Conservation (phyloP, 352 stramenopile genomes). For the Pythium scleroteichum region DNA sequence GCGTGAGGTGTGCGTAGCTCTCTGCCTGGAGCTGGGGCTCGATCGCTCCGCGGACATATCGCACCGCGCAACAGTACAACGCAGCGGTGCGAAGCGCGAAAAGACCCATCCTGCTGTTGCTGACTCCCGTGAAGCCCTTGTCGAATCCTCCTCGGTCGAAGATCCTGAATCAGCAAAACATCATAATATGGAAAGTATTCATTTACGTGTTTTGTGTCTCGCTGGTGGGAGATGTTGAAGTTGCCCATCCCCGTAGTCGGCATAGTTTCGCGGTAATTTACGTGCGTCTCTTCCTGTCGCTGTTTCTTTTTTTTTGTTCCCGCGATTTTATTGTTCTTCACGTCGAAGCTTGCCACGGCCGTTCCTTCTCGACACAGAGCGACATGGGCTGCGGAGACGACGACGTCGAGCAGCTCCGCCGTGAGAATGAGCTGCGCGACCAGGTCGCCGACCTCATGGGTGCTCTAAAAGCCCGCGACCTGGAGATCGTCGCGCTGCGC, state of each 20-base stretch:
- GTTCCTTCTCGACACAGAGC: not conserved
- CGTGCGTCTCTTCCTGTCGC: constrained; percentile 13
- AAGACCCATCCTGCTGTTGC: not conserved
- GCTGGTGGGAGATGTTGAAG: not conserved
- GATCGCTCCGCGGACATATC: not conserved
- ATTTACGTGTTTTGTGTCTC: not conserved
- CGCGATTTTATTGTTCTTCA: not conserved
- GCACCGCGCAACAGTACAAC: not conserved
- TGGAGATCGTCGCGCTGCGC: constrained; percentile 64
- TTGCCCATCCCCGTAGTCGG: not conserved
- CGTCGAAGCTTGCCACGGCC: not conserved
- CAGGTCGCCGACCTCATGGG: constrained; percentile 68
- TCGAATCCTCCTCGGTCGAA: too few species aligned
- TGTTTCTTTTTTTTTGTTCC: constrained; percentile 11
- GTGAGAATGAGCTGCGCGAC: constrained; percentile 48
- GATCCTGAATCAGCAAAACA: too few species aligned
- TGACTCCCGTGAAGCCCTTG: not conserved
- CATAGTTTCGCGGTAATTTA: constrained; percentile 5
- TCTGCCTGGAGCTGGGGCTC: not conserved
- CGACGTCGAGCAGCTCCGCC: constrained; percentile 26
- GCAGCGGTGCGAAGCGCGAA: not conserved
- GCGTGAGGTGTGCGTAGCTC: constrained; percentile 20
- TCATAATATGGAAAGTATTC: not conserved
- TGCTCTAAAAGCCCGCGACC: constrained; percentile 67
- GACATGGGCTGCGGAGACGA: not conserved